Evolutionary conservation across 495 filamentous ascomycete species (phyloP), one percentile per base, ranked within the genome.

Genomic region (Astrothelium macrocarpum): DNA sequence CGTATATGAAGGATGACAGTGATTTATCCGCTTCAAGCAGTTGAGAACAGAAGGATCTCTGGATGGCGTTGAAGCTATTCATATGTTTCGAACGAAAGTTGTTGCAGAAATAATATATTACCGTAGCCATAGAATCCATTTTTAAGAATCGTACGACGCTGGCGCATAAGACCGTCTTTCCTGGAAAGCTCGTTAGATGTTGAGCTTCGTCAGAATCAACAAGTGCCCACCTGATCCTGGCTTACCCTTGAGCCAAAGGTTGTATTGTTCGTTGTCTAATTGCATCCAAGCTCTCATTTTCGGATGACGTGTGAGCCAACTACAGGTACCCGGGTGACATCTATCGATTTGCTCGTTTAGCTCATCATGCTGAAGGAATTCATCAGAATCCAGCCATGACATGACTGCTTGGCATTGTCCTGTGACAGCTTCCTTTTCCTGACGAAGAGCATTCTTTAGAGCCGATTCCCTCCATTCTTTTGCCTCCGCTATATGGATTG

Each of bases 211-310:
- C 32, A 18, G 45, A n/a, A 26, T 58, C 20, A 45, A 23, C 49
- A 46, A 34, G 42, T 59, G 61, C 53, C 60, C 61, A 53, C 67
- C 67, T 53, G 67, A 61, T 53, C 67, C 67, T 31, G 65, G 67
- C n/a, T 61, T 69, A 7, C 67, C 67, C 20, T 65, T 58, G 14
- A 69, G 29, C 67, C 67, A 69, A n/a, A 67, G 26, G 14, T 64
- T 53, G 10, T 64, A 59, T 12, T 64, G 12, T 23, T 53, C 60
- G 29, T 39, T 32, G 23, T 28, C 43, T 59, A 49, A 42, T 23
- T 66, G 34, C 42, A 56, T 61, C 67, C 67, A 69, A 7, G 61
- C n/a, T n/a, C 49, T 43, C 25, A 67, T 46, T 16, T 32, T 46
- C 3, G 59, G 26, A 39, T 67, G 62, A 18, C 53, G 59, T n/a